Evolutionary conservation across 768 basidiomycete species (phyloP).

Genomic region (Suillus subaureus): DNA sequence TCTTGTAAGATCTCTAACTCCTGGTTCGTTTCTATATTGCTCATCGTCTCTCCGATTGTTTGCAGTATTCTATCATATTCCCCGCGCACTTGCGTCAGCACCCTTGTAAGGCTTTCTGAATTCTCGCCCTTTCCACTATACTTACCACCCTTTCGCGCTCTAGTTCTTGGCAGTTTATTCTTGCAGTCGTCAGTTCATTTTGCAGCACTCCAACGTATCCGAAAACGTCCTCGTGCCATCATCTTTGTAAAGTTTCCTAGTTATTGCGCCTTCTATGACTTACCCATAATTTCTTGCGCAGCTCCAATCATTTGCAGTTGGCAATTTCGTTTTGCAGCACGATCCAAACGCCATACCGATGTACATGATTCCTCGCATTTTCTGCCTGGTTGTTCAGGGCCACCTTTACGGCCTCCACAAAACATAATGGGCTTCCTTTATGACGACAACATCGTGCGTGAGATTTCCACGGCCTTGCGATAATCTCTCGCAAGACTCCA

Average conservation of each 20-base stretch:
- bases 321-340: not conserved
- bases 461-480: not conserved
- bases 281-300: not conserved
- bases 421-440: not conserved
- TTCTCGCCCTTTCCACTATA: not conserved
- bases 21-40: not conserved
- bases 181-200: slow-evolving; percentile 3
- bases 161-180: slow-evolving; percentile 1
- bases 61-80: not conserved
- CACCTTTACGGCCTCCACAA: not conserved
- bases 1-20: not conserved
- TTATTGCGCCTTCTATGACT: not conserved
- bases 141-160: slow-evolving; percentile 19
- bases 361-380: not conserved
- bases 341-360: not conserved
- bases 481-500: not conserved
- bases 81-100: not conserved
- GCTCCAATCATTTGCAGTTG: not conserved
- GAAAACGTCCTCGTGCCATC: not conserved
- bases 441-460: not conserved
- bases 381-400: not conserved
- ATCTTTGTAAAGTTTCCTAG: not conserved
- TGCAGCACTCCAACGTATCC: not conserved
- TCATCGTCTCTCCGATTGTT: not conserved
- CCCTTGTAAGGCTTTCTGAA: not conserved